Evolutionary conservation across 768 basidiomycete species (phyloP), one percentile per base, ranked within the genome.

Genomic region (Lactarius sp.): DNA sequence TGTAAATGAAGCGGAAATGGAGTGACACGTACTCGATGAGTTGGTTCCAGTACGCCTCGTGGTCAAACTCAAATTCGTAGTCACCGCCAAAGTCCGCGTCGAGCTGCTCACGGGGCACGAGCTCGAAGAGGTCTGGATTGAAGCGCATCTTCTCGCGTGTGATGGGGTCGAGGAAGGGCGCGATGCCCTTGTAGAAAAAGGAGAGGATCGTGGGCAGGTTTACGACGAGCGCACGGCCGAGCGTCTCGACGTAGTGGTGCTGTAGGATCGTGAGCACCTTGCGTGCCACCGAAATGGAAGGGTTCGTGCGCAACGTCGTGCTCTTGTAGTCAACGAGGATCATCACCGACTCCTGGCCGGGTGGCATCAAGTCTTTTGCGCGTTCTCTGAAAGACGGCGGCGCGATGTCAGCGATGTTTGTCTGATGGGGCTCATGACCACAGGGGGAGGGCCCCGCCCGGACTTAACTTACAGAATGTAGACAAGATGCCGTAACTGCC

Each of bases 71-170:
- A 66, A 81, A 92, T 61, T 82, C 80, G 72, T 85, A 83, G 2
- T 85, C 80, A 1, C 92, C 92, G 14, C 90, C 92, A 71, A 94
- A 92, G 67, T 90, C 90, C 1, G 85, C 82, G 70, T 93, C 92
- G 9, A 94, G 82, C 60, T 94, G 92, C 4, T 81, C 81, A 7
- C 74, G 75, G 6, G 91, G 88, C 22, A 94, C 80, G 50, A 95
- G 83, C 64, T 91, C 88, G 44, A 80, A 73, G 6, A 95, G 78
- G 68, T 92, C 81, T 4, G 93, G 92, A 71, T 95, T 95, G 73
- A 95, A 94, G 27, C 87, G 85, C 86, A 94, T 91, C 88, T 94
- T 95, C 70, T 93, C 91, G 50, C 90, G 80, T 0, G 93, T 94
- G 36, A 93, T 84, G 6, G 93, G 92, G 71, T 95, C 92, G 55